A percentile compares a stretch with the other conserved stretches of the same genome.
phyloP scores from a whole-genome alignment of 805 yeast genomes.

The Scheffersomyces coipomensis region DNA sequence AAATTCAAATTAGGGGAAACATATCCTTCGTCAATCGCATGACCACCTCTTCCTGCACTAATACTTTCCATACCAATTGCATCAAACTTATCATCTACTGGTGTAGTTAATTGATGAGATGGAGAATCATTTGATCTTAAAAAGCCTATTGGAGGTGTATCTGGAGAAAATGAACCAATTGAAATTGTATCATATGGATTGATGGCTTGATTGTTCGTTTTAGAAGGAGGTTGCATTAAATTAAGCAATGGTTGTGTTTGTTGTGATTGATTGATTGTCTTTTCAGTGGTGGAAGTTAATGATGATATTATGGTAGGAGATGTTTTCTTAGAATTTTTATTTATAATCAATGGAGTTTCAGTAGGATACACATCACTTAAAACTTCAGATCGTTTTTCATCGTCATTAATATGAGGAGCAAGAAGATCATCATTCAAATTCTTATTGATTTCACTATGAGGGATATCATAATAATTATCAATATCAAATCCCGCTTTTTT shows the following conservation, averaged over 20 bases:
- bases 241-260: background rate
- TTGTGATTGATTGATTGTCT: background rate
- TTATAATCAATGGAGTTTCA: conserved; percentile 33
- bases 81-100: too few relatives aligned
- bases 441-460: conserved; percentile 6
- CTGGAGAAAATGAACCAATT: conserved; percentile 38
- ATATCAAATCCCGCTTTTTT: conserved; percentile 5
- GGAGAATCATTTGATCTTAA: background rate
- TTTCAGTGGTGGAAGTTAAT: background rate
- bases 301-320: background rate
- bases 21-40: conserved; percentile 7
- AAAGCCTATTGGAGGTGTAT: conserved; percentile 25
- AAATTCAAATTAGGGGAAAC: conserved; percentile 8
- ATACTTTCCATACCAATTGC: too few relatives aligned
- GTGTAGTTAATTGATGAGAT: too few relatives aligned
- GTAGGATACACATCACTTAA: conserved; percentile 39
- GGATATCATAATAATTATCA: conserved; percentile 12
- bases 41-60: too few relatives aligned
- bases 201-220: background rate
- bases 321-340: conserved; percentile 19
- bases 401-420: conserved; percentile 13
- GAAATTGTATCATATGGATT: conserved; percentile 19
- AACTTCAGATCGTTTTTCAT: conserved; percentile 39
- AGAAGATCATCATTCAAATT: conserved; percentile 6
- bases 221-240: conserved; percentile 2